Evolutionary conservation across 2,329 filamentous ascomycete genomes (phyloP).

Genomic region (Phialophora macrospora): DNA sequence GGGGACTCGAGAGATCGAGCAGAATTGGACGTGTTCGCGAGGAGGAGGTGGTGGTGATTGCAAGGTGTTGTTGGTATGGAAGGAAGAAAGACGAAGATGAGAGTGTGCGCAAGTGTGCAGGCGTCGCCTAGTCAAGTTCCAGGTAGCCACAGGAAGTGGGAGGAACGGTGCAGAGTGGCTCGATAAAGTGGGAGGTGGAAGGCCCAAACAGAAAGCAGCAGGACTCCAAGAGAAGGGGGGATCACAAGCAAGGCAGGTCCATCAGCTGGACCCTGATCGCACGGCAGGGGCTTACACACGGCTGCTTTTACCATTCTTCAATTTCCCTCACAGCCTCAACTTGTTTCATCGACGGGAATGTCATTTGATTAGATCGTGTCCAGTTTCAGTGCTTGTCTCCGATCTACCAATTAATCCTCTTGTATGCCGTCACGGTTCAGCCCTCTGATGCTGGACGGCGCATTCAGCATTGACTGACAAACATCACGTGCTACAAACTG

Average conservation of each 20-base stretch:
- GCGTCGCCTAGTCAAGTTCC: slow-evolving; percentile 18
- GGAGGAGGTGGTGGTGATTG: slow-evolving; percentile 25
- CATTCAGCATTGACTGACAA: neutral
- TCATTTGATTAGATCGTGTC: slow-evolving; percentile 14
- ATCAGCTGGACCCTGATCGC: slow-evolving; percentile 9
- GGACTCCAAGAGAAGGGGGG: slow-evolving; percentile 1
- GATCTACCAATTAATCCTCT: neutral
- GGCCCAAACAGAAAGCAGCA: slow-evolving; percentile 13
- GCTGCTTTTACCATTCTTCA: slow-evolving; percentile 13
- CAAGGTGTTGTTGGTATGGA: slow-evolving; percentile 20
- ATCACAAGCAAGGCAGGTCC: slow-evolving; percentile 12
- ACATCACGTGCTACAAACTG: slow-evolving; percentile 4
- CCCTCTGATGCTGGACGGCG: neutral
- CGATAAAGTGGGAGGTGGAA: slow-evolving; percentile 17
- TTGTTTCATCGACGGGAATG: slow-evolving; percentile 22
- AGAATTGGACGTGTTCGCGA: slow-evolving; percentile 17
- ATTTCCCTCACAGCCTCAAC: slow-evolving; percentile 21
- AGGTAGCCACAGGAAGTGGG: slow-evolving; percentile 22
- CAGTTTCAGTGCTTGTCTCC: neutral
- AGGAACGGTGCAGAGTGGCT: slow-evolving; percentile 13
- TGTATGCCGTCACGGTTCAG: neutral
- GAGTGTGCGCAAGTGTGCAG: slow-evolving; percentile 22
- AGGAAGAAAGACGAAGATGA: slow-evolving; percentile 20
- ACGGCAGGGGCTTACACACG: slow-evolving; percentile 10
- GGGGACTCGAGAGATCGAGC: slow-evolving; percentile 24